Evolutionary conservation across 2,329 filamentous ascomycete genomes (phyloP), one percentile per base, ranked within the genome.

Genomic region (Sordariomycetes sp.): DNA sequence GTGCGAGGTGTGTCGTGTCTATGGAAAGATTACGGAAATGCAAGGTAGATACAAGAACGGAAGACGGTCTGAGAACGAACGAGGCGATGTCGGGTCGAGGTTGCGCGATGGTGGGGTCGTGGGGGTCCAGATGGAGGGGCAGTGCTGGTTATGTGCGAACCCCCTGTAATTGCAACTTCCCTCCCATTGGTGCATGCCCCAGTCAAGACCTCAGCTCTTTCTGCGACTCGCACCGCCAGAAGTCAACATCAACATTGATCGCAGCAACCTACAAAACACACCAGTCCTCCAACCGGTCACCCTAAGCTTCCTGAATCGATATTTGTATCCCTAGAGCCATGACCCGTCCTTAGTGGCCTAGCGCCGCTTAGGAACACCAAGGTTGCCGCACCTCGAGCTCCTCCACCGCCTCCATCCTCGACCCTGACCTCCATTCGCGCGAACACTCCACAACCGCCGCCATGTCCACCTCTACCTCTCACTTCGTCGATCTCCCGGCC

Each of bases 31-130:
- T 50, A 50, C 22, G 7, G n/a, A 24, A 50, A 70, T 90, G 87
- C 88, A 32, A 8, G 8, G 8, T 32, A 32, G 28, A 91, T 91
- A 12, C 20, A 50, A 11, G 20, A 22, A 24, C 12, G 46, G 20
- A 50, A 35, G 18, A 54, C 6, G 5, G 22, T 22, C 24, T n/a
- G 51, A 34, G 18, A 53, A 12, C n/a, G 24, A 32, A 10, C 28
- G 24, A 37, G 18, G 25, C 24, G 34, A 32, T n/a, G 25, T 18
- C 34, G 28, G n/a, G n/a, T 54, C 7, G 37, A 16, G n/a, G 46
- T n/a, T 24, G 6, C 8, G 20, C 46, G 7, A 55, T 55, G 54
- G 54, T 43, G 54, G 54, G 54, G 54, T 55, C 35, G 54, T 40
- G 37, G 54, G 54, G 54, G 34, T 34, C 11, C n/a, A 16, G 18